Evolutionary conservation across 495 filamentous ascomycete species (phyloP).

Genomic region (Astrothelium subdiscretum): DNA sequence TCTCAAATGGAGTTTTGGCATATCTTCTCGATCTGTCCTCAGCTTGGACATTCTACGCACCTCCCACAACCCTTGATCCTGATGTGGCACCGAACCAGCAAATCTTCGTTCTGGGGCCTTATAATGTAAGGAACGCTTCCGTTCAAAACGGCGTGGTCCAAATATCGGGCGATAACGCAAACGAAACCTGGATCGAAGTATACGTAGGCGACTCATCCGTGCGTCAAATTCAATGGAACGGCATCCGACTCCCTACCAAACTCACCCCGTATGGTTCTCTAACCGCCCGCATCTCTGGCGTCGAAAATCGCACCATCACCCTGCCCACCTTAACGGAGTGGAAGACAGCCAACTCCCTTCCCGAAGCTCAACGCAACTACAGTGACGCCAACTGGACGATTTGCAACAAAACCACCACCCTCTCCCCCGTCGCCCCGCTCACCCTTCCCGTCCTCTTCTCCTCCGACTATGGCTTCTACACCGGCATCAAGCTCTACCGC

Average conservation of each 20-base stretch:
- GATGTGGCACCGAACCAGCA: conserved; percentile 20
- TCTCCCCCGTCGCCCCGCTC: conserved; percentile 19
- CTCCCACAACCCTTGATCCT: conserved; percentile 41
- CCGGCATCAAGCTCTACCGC: conserved; percentile 23
- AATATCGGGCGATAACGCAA: conserved; percentile 19
- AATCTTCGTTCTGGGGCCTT: conserved; percentile 13
- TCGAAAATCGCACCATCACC: conserved; percentile 1
- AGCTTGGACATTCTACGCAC: conserved; percentile 47
- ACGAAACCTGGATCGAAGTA: conserved; percentile 20
- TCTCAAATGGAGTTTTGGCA: conserved; percentile 34
- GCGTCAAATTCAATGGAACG: conserved; percentile 22
- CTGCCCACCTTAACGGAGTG: conserved; percentile 11
- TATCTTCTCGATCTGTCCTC: conserved; percentile 39
- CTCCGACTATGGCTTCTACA: conserved; percentile 26
- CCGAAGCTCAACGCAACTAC: conserved; percentile 18
- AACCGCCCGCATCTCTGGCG: conserved; percentile 10
- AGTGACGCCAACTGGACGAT: conserved; percentile 16
- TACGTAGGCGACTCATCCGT: conserved; percentile 12
- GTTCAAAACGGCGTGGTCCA: not conserved
- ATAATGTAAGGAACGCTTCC: conserved; percentile 11
- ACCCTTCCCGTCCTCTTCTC: conserved; percentile 25
- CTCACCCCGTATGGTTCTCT: conserved; percentile 21
- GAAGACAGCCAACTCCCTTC: conserved; percentile 22
- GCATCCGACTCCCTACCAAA: conserved; percentile 10
- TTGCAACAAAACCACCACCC: conserved; percentile 18